Conservation (phyloP, 352 stramenopile genomes). For the Globisporangium yorkense region DNA sequence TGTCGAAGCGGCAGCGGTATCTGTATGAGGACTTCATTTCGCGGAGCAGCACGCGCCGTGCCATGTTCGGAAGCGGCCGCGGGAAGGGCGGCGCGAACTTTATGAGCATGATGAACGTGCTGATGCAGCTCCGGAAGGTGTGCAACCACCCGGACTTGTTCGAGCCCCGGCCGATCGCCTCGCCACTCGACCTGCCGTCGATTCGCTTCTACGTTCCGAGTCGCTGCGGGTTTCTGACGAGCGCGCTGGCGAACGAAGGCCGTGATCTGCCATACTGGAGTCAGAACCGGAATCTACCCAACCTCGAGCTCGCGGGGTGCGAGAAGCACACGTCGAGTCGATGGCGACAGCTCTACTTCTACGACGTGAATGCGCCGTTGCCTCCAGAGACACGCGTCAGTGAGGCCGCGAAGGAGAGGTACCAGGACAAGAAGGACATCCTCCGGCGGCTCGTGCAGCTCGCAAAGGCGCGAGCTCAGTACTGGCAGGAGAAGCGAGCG, state of each 20-base stretch:
- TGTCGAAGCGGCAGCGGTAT: constrained; percentile 94
- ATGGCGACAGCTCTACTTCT: constrained; percentile 36
- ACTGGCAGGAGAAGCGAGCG: constrained; percentile 36
- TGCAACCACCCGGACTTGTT: constrained; percentile 99
- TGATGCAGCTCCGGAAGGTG: constrained; percentile 98
- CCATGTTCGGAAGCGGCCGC: constrained; percentile 86
- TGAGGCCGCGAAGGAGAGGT: constrained; percentile 11
- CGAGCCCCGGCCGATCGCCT: constrained; percentile 93
- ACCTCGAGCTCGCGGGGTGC: constrained; percentile 28
- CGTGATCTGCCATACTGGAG: constrained; percentile 35
- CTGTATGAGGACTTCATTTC: constrained; percentile 99
- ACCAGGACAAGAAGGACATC: constrained; percentile 33
- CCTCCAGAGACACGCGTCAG: constrained; percentile 19
- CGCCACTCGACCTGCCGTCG: constrained; percentile 86
- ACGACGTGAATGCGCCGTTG: constrained; percentile 32
- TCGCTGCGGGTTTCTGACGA: constrained; percentile 38
- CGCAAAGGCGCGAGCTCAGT: constrained; percentile 19
- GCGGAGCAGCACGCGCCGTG: constrained; percentile 89
- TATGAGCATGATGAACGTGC: constrained; percentile 99
- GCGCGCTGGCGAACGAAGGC: constrained; percentile 31
- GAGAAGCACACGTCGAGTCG: constrained; percentile 26
- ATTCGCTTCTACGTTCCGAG: constrained; percentile 26
- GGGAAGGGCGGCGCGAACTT: constrained; percentile 43
- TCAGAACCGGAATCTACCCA: constrained; percentile 25
- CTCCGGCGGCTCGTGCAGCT: constrained; percentile 24